Base-by-base conservation (phyloP, 768 basidiomycete genomes). In the Lactarius sanguifluus region DNA sequence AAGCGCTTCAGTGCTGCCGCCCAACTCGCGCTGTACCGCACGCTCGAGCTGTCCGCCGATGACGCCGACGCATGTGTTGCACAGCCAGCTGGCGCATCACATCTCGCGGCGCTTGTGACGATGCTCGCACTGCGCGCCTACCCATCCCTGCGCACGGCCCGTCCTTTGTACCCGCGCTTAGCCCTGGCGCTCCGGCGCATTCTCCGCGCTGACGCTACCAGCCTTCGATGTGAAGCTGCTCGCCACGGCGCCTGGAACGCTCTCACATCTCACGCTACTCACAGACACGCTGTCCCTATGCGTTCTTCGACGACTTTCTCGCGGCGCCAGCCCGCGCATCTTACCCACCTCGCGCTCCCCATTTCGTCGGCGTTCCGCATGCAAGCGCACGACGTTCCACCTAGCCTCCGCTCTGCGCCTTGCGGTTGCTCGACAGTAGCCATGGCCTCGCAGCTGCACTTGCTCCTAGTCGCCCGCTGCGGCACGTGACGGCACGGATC, bases 131-230 rank as follows among this genome's bases (percentile, higher is more conserved):
- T 70, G 0, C 71, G 69, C 56, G 9, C 55, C n/a, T n/a, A n/a
- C n/a, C n/a, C n/a, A n/a, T 67, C 61, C 16, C 71, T 71, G 18
- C 50, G 30, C 28, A 41, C 69, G 23, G 63, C 69, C 23, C 64
- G 10, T 38, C 66, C 41, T 64, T 73, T 45, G 61, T 70, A 10
- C 62, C 70, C 36, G 71, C 69, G 13, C 69, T n/a, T 76, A 16
- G 72, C 74, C 1, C 69, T 77, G 34, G 76, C 77, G 2, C 72
- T 77, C 58, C 72, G 71, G 69, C 55, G 65, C 71, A 6, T 70
- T 77, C 5, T 45, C 59, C 1, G 60, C 72, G 7, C 75, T 78
- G 55, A 71, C 70, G 1, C 63, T 76, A 1, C 74, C 76, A 1
- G 63, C 64, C 1, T 75, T 75, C 65, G 71, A 74, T 57, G 32